phyloP scores from a whole-genome alignment of 2,329 filamentous ascomycete genomes.

The Aspergillus niger region DNA sequence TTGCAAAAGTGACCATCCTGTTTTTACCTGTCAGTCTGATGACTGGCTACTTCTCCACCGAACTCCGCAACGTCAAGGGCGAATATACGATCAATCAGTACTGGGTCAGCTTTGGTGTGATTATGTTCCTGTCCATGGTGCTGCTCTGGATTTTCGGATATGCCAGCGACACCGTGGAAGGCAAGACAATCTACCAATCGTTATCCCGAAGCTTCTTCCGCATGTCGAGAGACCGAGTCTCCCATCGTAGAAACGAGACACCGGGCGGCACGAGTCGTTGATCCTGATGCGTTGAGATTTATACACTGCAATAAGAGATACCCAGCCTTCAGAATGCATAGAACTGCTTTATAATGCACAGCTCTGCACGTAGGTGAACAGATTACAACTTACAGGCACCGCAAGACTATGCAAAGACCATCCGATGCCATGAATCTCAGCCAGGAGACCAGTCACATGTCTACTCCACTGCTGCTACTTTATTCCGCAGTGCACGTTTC shows the following conservation, averaged over 20 bases:
- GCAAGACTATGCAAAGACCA: neutral
- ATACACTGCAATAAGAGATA: neutral
- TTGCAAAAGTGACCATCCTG: conserved; percentile 73
- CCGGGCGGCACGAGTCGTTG: neutral
- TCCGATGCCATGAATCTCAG: neutral
- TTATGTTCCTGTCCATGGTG: conserved; percentile 62
- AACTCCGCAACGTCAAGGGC: conserved; percentile 59
- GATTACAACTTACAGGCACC: too few relatives aligned
- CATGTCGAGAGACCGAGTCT: conserved; percentile 33
- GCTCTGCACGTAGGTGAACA: neutral
- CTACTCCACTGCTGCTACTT: neutral
- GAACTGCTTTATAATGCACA: neutral
- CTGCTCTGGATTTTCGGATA: conserved; percentile 60
- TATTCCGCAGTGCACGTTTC: neutral
- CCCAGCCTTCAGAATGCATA: neutral
- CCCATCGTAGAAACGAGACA: conserved; percentile 19
- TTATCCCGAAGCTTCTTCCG: conserved; percentile 41
- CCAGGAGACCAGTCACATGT: neutral
- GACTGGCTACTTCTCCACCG: conserved; percentile 72
- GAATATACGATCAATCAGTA: conserved; percentile 65
- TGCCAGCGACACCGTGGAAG: conserved; percentile 60
- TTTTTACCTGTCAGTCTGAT: conserved; percentile 75
- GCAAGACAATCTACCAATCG: conserved; percentile 54
- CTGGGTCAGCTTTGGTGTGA: conserved; percentile 67
- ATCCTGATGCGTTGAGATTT: neutral